A percentile compares a stretch with the other conserved stretches of the same genome.
Evolutionary conservation across 441 rosid species (phyloP).

Genomic region (Gossypium laxum): DNA sequence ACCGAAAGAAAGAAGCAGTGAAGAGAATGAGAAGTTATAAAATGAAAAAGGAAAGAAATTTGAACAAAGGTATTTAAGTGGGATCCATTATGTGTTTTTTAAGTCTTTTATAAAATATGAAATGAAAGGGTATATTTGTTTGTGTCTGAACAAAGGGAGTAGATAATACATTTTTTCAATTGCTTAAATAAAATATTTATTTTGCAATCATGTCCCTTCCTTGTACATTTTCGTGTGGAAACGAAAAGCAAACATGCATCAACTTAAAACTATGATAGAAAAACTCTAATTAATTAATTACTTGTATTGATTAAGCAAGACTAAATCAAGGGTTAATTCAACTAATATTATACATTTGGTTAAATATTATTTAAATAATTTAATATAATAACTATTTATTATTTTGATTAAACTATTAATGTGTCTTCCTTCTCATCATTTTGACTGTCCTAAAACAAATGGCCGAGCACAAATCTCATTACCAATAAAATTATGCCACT

Average conservation of each 20-base stretch:
- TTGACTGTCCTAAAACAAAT: no score
- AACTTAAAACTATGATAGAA: no score
- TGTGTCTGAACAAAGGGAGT: not conserved
- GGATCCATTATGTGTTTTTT: constrained; percentile 3
- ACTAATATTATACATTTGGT: no score
- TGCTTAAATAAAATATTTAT: not conserved
- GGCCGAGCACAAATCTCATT: no score
- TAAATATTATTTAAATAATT: no score
- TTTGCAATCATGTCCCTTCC: not conserved
- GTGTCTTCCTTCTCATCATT: no score
- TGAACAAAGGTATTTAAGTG: not conserved
- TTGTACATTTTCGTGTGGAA: not conserved
- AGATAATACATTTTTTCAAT: not conserved
- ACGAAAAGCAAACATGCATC: not conserved
- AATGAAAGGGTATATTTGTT: not conserved
- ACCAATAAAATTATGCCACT: not conserved
- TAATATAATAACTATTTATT: no score
- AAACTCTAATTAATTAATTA: no score
- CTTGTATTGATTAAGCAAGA: no score
- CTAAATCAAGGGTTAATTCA: no score
- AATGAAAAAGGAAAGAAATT: not conserved
- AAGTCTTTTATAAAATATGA: not conserved
- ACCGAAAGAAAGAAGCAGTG: not conserved
- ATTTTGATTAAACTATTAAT: no score
- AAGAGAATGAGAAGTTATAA: not conserved